A percentile compares a stretch with the other conserved stretches of the same genome.
Conservation (phyloP, 371 early-diverging fungal species). For the Parasitella parasitica region DNA sequence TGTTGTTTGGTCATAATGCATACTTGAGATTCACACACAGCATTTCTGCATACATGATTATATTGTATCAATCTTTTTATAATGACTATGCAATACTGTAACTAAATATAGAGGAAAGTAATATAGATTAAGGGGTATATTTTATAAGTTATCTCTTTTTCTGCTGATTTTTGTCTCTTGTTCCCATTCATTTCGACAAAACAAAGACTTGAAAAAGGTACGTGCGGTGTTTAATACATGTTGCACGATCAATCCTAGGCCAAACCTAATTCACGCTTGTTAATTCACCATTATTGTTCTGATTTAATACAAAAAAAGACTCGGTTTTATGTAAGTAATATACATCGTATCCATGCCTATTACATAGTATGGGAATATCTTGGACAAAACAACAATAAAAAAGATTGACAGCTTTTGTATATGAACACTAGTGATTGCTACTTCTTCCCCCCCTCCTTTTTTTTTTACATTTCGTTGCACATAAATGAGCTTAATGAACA, state of each 20-base stretch:
- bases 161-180: too few relatives aligned
- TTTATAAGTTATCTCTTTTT: too few relatives aligned
- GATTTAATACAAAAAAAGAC: neutral
- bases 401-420: neutral
- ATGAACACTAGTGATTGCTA: neutral
- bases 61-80: too few relatives aligned
- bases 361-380: constrained; percentile 3
- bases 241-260: neutral
- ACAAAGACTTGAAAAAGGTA: neutral
- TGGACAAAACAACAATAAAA: neutral
- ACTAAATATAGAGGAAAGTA: too few relatives aligned
- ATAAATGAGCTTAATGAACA: neutral
- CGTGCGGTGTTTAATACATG: neutral
- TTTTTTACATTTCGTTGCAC: too few relatives aligned
- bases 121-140: too few relatives aligned
- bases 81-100: too few relatives aligned
- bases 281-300: neutral
- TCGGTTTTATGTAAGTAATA: neutral
- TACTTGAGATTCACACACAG: too few relatives aligned
- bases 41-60: too few relatives aligned
- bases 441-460: neutral
- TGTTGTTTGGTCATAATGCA: too few relatives aligned
- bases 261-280: neutral
- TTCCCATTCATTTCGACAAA: too few relatives aligned
- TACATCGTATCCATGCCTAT: neutral